Conservation (phyloP, 2,329 filamentous ascomycete species). For the Paraphaeosphaeria minitans region DNA sequence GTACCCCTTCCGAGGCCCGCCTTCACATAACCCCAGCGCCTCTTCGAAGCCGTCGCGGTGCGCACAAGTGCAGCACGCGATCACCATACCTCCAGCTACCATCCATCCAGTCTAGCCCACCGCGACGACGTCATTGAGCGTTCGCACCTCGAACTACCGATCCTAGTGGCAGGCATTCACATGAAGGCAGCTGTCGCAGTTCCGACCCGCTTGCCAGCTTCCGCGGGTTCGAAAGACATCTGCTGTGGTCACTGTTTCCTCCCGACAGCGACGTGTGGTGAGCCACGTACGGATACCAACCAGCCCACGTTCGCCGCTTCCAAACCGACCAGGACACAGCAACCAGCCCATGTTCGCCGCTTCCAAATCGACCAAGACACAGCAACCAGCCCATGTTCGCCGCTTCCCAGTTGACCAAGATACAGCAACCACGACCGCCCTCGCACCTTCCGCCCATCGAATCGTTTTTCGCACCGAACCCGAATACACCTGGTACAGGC, state of each 20-base stretch:
- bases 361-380: background rate
- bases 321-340: background rate
- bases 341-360: background rate
- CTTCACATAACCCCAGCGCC: background rate
- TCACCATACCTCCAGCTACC: too few species aligned
- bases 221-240: conserved; percentile 14
- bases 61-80: conserved; percentile 7
- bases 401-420: background rate
- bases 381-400: background rate
- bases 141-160: conserved; percentile 3
- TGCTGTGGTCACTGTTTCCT: conserved; percentile 18
- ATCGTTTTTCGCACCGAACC: background rate
- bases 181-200: conserved; percentile 24
- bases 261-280: conserved; percentile 15
- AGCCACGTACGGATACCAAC: background rate
- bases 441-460: background rate
- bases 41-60: conserved; percentile 4
- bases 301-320: background rate
- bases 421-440: conserved; percentile 8
- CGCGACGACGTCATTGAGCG: conserved; percentile 20
- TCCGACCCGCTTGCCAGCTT: conserved; percentile 15
- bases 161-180: conserved; percentile 20
- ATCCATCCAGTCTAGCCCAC: conserved; percentile 11
- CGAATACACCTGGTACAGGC: background rate
- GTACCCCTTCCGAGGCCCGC: too few species aligned